phyloP scores from a whole-genome alignment of 2,329 filamentous ascomycete genomes.

The Fusarium palustre region DNA sequence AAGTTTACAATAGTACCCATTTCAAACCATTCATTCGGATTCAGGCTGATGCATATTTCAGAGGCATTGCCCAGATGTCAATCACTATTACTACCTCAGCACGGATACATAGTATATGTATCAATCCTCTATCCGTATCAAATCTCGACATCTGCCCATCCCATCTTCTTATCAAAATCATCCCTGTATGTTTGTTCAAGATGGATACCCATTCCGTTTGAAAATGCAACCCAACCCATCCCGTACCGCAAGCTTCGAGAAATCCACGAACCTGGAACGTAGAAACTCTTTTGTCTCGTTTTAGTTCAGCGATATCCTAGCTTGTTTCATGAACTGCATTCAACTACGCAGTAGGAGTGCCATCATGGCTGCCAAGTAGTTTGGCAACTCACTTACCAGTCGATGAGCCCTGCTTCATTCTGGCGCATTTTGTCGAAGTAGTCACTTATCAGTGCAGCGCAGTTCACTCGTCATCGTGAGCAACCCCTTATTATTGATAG shows the following conservation, averaged over 20 bases:
- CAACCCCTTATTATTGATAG: conserved; percentile 14
- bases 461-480: conserved; percentile 1
- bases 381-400: background rate
- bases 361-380: background rate
- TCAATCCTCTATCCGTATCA: conserved; percentile 1
- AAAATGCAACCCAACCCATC: conserved; percentile 14
- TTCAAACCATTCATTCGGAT: background rate
- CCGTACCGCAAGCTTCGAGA: conserved; percentile 13
- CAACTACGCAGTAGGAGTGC: background rate
- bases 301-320: conserved; percentile 11
- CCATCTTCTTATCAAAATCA: conserved; percentile 36
- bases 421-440: background rate
- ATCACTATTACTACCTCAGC: background rate
- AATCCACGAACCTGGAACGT: conserved; percentile 45
- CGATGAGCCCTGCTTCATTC: conserved; percentile 1
- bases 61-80: background rate
- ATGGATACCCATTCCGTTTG: conserved; percentile 37
- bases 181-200: conserved; percentile 30
- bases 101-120: background rate
- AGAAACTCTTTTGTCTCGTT: conserved; percentile 29
- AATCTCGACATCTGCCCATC: conserved; percentile 45
- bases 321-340: conserved; percentile 12
- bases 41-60: background rate
- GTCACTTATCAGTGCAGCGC: too few relatives aligned
- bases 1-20: background rate